These are phyloP conservation scores for Globisporangium mamillatum DNA, from an alignment of 352 stramenopile species.

Conservation along the genomic window DNA sequence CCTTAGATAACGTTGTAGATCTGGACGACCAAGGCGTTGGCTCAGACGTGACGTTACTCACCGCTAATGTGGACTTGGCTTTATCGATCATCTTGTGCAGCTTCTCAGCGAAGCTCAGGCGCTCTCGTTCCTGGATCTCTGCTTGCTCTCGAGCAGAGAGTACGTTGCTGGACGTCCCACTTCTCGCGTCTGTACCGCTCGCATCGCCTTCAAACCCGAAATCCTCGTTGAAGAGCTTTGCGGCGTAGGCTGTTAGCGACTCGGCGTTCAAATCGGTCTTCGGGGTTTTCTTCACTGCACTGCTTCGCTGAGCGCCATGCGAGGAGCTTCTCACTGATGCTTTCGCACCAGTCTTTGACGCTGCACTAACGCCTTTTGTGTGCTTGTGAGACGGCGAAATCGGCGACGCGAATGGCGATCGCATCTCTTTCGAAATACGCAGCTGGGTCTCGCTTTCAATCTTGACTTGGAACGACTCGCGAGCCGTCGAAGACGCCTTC, in stretches of 20 bases:
- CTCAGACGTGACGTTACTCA: constrained; percentile 10
- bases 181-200: neutral
- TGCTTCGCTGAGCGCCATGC: constrained; percentile 10
- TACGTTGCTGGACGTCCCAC: constrained; percentile 10
- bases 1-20: constrained; percentile 5
- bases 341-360: neutral
- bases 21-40: neutral
- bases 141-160: constrained; percentile 30
- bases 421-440: constrained; percentile 32
- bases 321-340: neutral
- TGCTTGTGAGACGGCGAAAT: constrained; percentile 22
- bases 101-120: constrained; percentile 82
- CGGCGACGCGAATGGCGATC: constrained; percentile 29
- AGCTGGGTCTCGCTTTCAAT: constrained; percentile 43
- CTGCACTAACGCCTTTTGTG: neutral
- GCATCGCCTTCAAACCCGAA: constrained; percentile 10
- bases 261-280: constrained; percentile 17
- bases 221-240: constrained; percentile 62
- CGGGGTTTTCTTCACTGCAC: neutral
- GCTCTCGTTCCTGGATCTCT: constrained; percentile 48
- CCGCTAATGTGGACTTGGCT: constrained; percentile 59
- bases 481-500: neutral
- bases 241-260: constrained; percentile 66
- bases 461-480: constrained; percentile 33
- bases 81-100: constrained; percentile 89